Conservation (phyloP, 164 flowering plant species). For the Euptelea pleiosperma region DNA sequence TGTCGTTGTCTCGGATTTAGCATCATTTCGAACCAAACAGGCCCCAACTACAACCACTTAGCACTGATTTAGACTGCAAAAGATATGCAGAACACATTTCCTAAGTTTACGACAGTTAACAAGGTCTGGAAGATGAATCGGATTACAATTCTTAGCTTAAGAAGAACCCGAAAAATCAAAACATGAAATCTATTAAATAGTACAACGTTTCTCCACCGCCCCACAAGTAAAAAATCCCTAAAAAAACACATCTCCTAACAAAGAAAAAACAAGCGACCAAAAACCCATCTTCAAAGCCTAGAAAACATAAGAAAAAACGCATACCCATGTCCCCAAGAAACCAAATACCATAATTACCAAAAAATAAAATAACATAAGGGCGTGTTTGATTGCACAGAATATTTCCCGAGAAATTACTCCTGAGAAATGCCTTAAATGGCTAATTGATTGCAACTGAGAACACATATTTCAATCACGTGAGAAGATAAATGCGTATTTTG, state of each 20-base stretch:
- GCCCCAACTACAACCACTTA: too few species aligned
- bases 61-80: background rate
- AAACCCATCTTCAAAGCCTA: conserved; percentile 6
- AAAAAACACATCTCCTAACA: background rate
- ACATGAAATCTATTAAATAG: background rate
- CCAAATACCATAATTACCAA: background rate
- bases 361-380: conserved; percentile 1
- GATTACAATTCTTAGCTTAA: too few species aligned
- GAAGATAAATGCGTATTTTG: too few species aligned
- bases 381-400: too few species aligned
- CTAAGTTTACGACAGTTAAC: too few species aligned
- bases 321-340: background rate
- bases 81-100: background rate
- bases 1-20: too few species aligned
- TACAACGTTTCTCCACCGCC: background rate
- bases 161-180: background rate
- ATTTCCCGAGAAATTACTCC: too few species aligned
- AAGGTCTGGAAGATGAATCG: too few species aligned
- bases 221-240: background rate
- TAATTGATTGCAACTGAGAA: too few species aligned
- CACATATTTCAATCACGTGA: too few species aligned
- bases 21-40: too few species aligned
- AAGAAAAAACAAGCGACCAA: background rate
- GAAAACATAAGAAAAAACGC: background rate
- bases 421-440: too few species aligned